Evolutionary conservation across 305 asterid genomes (phyloP), one percentile per base, ranked within the genome.

Genomic region (Fraxinus nigra): DNA sequence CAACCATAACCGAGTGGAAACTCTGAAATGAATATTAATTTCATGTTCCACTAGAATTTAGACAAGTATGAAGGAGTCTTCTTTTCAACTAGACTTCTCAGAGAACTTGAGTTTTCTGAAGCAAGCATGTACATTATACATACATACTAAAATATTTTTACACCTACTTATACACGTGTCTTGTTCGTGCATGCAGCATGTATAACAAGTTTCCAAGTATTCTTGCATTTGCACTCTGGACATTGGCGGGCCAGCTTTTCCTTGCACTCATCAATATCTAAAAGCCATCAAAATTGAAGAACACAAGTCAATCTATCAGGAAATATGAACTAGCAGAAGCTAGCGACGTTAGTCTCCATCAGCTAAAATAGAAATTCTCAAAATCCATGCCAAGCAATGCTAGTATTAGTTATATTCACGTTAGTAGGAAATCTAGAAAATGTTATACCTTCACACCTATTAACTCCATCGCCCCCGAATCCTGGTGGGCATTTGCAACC

Each of bases 401-500:
- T 20, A 22, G 67, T 37, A 61, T 38, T 28, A 75, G 56, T 67
- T 78, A 61, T 43, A 75, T 85, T 87, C 13, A 20, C 28, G 16
- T 65, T 2, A 56, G 3, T 63, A 63, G 14, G 11, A 24, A 63
- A 63, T 22, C 72, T 24, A 63, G 72, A 24, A 24, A 22, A 63
- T 8, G n/a, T 11, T 0, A 26, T 10, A 96, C 99, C 98, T 88
- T 93, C 98, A 84, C 99, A 96, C 63, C 43, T 84, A 63, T 88
- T 84, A 79, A 92, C 90, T 84, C 99, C 98, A 40, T 94, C 97
- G 10, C 99, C 99, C 88, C 51, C 90, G 92, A 96, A 96, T 76
- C 99, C 99, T 70, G 93, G 91, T 20, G 98, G 99, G 79, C 99
- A 96, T 32, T 86, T 85, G 90, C 99, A 96, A 56, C 98, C 98